Conservation (phyloP, 257 asterid genomes). For the Solanum microdontum region DNA sequence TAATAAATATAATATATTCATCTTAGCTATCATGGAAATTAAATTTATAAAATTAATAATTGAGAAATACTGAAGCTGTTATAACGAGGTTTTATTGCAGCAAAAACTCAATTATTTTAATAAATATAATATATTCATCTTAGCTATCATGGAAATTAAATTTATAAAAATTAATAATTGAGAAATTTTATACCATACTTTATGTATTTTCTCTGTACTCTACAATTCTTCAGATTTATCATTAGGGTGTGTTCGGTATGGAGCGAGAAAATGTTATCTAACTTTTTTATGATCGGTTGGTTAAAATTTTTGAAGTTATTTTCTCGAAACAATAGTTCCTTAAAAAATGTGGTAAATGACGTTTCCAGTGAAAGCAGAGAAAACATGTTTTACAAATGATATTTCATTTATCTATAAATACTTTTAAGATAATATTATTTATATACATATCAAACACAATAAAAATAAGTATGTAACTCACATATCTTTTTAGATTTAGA, state of each 20-base stretch:
- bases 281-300: background rate
- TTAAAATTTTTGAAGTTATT: background rate
- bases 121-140: background rate
- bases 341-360: background rate
- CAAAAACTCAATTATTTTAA: no score
- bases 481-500: no score
- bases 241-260: background rate
- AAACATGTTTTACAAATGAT: background rate
- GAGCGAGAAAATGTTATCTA: background rate
- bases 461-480: background rate
- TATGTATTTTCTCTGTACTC: background rate
- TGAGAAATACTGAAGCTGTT: background rate
- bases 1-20: no score
- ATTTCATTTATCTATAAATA: no score
- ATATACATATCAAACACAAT: no score
- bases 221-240: background rate
- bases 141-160: background rate
- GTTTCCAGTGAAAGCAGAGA: background rate
- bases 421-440: no score
- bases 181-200: background rate
- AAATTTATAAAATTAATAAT: background rate
- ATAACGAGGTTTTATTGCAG: no score
- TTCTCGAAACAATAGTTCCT: background rate
- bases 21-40: background rate
- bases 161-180: background rate